Evolutionary conservation across 768 basidiomycete species (phyloP), one percentile per base, ranked within the genome.

Genomic region (Lepiota venenata): DNA sequence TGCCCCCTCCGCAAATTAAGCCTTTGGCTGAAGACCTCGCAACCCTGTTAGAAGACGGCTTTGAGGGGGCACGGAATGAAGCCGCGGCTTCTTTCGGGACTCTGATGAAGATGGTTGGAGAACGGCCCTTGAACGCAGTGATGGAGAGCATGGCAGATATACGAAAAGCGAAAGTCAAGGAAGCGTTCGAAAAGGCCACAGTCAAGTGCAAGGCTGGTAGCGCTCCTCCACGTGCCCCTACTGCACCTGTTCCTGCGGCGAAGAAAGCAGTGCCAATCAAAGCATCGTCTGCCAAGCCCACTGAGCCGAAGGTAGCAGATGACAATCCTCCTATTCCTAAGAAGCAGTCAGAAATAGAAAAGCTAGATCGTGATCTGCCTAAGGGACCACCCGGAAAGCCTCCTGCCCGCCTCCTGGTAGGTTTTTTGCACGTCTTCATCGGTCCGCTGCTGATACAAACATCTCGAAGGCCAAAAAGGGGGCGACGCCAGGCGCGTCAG

Each of bases 101-200:
- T 0, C 71, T 98, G 60, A 95, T 95, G 90, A 98, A 91, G 76
- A 95, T 98, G 81, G 82, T 98, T 10, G 97, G 97, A 18, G 96
- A 98, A 65, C 78, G 96, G 25, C 87, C 88, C 15, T 78, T 99
- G 42, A 93, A 88, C 64, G 91, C 91, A 1, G 74, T 90, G 6
- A 79, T 96, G 75, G 95, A 98, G 58, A 75, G 80, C 8, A 74
- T 98, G 53, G 85, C 91, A 15, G 94, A 98, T 62, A 76, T 96
- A 18, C 78, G 93, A 59, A 94, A 92, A 70, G 78, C 77, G 2
- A 99, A 98, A 71, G 92, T 99, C 50, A 95, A 89, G 69, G 97
- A 98, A 65, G 91, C 92, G 1, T 91, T 83, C 60, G 94, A 92
- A 55, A 93, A 88, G 62, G 93, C 93, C 3, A 84, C 84, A n/a